Evolutionary conservation across 2,329 filamentous ascomycete genomes (phyloP), one percentile per base, ranked within the genome.

Genomic region (Aschersonia sp.): DNA sequence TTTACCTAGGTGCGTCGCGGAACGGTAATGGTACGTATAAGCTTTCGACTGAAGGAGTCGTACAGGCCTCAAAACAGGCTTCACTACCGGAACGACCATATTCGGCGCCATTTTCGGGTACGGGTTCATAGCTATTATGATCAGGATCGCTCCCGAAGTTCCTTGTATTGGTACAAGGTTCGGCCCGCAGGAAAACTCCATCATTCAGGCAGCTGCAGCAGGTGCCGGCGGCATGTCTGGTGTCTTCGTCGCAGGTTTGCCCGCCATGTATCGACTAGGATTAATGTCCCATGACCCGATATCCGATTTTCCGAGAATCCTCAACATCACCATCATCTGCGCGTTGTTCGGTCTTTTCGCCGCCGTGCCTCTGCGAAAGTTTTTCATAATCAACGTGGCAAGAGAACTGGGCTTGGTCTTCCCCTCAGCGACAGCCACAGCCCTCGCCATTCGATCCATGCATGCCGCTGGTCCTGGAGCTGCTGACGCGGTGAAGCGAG

Each of bases 321-420:
- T 81, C 48, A 75, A 75, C 31, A 68, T 83, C 52, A 81, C 78
- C 2, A 66, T 79, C 42, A 73, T 80, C 44, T 76, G 75, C 50
- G 76, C 73, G 8, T 79, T 80, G 63, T 81, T 81, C 58, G 79
- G 79, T 4, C 70, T 81, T 50, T 78, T 79, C 59, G 78, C 80
- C 53, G 73, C 74, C 45, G 78, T 76, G 0, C 77, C 78, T 6
- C 68, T 81, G 22, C 75, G 79, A 49, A 81, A 80, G 57, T 83
- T 83, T 66, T 83, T 82, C 66, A 74, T 83, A 60, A 75, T 83
- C 59, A 76, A 80, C 50, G 75, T 81, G 10, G 76, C 76, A 4
- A 68, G 76, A 8, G 76, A 81, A 60, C 63, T 80, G 33, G 71
- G 70, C 49, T 67, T 81, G 43, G 68, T 80, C 48, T 81, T 80